Conservation (phyloP, 495 filamentous ascomycete genomes). For the Stereocaulon alpinum region DNA sequence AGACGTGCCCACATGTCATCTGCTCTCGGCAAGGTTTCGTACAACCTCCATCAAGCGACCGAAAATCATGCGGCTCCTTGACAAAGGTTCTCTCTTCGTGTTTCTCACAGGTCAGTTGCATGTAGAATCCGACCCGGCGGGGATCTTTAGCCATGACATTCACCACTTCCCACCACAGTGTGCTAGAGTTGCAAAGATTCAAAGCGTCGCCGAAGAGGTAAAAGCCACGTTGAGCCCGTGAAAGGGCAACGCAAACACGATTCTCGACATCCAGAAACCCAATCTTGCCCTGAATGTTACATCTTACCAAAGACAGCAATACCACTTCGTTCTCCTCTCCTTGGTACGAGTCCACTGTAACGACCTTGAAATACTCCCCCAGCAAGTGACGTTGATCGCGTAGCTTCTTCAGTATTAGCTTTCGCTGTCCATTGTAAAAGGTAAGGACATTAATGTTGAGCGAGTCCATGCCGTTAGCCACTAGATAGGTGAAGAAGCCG, state of each 20-base stretch:
- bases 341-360: constrained; percentile 87
- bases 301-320: constrained; percentile 75
- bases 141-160: constrained; percentile 26
- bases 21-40: constrained; percentile 24
- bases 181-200: constrained; percentile 32
- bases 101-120: constrained; percentile 35
- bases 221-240: constrained; percentile 72
- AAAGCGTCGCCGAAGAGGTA: constrained; percentile 78
- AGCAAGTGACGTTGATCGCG: constrained; percentile 40
- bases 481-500: constrained; percentile 60
- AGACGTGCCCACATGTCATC: constrained; percentile 35
- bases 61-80: constrained; percentile 14
- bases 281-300: constrained; percentile 43
- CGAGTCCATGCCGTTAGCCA: constrained; percentile 49
- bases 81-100: constrained; percentile 30
- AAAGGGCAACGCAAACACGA: constrained; percentile 78
- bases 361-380: constrained; percentile 49
- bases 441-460: constrained; percentile 73
- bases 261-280: constrained; percentile 70
- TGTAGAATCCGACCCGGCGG: constrained; percentile 26
- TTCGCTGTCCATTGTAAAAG: constrained; percentile 83
- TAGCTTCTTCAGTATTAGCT: constrained; percentile 46
- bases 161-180: constrained; percentile 33
- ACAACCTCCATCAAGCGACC: constrained; percentile 39
- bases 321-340: constrained; percentile 89